Base-by-base conservation (phyloP, 768 basidiomycete species). In the Macrolepiota albuminosa region DNA sequence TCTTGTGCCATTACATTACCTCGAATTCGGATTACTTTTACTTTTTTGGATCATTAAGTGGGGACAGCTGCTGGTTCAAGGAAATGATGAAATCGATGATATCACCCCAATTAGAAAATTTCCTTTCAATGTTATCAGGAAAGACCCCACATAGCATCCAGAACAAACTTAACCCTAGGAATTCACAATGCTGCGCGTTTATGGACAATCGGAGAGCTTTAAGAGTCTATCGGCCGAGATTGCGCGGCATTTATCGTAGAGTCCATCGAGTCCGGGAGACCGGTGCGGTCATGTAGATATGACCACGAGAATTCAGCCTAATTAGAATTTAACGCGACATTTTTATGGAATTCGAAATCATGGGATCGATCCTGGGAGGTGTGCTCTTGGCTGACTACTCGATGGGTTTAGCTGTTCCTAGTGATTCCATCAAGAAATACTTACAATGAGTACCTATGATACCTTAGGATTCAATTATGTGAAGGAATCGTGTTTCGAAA, bases 241-340 rank as follows among this genome's bases (percentile, higher is more conserved):
- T 47, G n/a, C 40, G 37, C 34, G 24, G 24, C 16, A 34, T 14
- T 47, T 55, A 56, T 56, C 45, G 54, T 29, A 24, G 52, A n/a
- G 16, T 29, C 33, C 13, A 59, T 59, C 58, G 47, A 40, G 16
- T 59, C 49, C 53, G 58, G 58, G 37, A 54, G 43, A 10, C n/a
- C 58, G 58, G 58, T 3, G 14, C 58, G 58, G 36, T 54, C 24
- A n/a, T 18, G 16, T 10, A 50, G n/a, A 11, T 16, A 39, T 29
- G 24, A 29, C 26, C 39, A 42, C 18, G 26, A 31, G 2, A 6
- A 39, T 26, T 18, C 37, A 14, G 26, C 52, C 16, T 40, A 29
- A 42, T 54, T 54, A 42, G 53, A 29, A 52, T 11, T 29, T 54
- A 40, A 18, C 40, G n/a, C 29, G 54, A 43, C 42, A 10, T 57